A percentile compares a stretch with the other conserved stretches of the same genome.
Evolutionary conservation across 179 eudicot species (phyloP).

Genomic region (Silene coronaria): DNA sequence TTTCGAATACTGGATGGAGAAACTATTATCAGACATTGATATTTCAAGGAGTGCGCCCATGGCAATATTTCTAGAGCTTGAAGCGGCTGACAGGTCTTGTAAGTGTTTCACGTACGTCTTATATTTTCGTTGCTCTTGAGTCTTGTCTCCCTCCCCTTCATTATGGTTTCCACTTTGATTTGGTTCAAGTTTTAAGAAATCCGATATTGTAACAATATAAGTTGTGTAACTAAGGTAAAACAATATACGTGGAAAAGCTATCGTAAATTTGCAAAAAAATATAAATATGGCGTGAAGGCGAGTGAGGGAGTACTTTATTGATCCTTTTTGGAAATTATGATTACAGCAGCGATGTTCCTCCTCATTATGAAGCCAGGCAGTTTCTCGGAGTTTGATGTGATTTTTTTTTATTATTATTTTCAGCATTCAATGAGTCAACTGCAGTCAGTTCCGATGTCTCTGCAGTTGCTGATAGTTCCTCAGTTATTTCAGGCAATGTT

Average conservation of each 20-base stretch:
- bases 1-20: conserved; percentile 82
- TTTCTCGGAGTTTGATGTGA: background rate
- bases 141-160: background rate
- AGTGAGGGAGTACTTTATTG: background rate
- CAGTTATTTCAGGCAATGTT: conserved; percentile 54
- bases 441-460: conserved; percentile 41
- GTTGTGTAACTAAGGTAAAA: background rate
- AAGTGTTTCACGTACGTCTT: conserved; percentile 35
- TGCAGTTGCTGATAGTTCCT: conserved; percentile 39
- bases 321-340: conserved; percentile 16
- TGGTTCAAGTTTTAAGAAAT: background rate
- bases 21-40: conserved; percentile 68
- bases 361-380: background rate
- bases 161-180: background rate
- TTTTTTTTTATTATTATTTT: conserved; percentile 11
- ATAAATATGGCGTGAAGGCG: background rate
- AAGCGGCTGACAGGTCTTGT: conserved; percentile 94
- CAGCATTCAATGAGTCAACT: conserved; percentile 66
- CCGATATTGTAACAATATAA: background rate
- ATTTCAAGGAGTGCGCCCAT: conserved; percentile 74
- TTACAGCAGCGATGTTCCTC: background rate
- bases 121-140: background rate
- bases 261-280: background rate
- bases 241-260: background rate
- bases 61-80: conserved; percentile 85